A percentile compares a stretch with the other conserved stretches of the same genome.
Conservation (phyloP, 257 asterid species). For the Solanum dulcamara region DNA sequence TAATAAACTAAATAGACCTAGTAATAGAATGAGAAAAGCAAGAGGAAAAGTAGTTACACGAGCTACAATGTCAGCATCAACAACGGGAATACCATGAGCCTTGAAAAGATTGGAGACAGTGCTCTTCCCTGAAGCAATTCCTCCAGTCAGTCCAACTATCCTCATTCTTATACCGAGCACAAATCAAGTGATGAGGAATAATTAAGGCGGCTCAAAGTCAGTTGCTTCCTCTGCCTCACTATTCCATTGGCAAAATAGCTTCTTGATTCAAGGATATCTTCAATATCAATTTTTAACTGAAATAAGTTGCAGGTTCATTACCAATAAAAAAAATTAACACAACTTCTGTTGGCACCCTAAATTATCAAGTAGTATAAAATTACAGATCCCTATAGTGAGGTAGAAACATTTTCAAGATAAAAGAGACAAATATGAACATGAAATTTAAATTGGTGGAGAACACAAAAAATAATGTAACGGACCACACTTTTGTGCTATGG, state of each 20-base stretch:
- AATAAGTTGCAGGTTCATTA: not conserved
- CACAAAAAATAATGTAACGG: not conserved
- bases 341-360: not conserved
- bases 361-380: not conserved
- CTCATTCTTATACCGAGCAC: constrained; percentile 29
- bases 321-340: not conserved
- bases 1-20: not conserved
- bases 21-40: not conserved
- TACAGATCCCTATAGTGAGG: not conserved
- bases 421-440: not conserved
- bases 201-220: not conserved
- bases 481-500: not conserved
- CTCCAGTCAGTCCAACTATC: constrained; percentile 82
- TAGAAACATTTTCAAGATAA: not conserved
- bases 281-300: not conserved
- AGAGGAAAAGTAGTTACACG: constrained; percentile 39
- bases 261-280: not conserved
- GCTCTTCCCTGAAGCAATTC: constrained; percentile 84
- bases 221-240: not conserved
- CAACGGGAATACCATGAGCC: constrained; percentile 63
- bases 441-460: not conserved
- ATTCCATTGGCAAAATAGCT: not conserved
- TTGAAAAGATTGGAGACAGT: constrained; percentile 75
- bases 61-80: constrained; percentile 80
- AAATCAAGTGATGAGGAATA: not conserved